Evolutionary conservation across 768 basidiomycete species (phyloP), one percentile per base, ranked within the genome.

Genomic region (Termitomyces sp.): DNA sequence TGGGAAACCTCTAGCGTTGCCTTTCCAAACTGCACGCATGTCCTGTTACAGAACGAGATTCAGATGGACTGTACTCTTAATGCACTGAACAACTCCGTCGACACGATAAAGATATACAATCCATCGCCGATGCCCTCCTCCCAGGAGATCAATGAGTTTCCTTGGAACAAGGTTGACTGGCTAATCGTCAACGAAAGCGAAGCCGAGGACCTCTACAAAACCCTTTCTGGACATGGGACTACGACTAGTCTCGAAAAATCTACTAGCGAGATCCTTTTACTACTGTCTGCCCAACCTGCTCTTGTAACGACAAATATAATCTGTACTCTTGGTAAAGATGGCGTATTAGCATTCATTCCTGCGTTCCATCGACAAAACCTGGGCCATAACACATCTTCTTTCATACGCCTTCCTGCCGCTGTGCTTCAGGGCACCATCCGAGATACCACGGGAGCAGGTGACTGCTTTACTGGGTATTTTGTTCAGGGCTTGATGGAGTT

Each of bases 401-500:
- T 69, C 8, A 61, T 79, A 19, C 70, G 74, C 56, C 59, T 81
- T n/a, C 81, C 80, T 1, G 82, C 82, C 5, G 76, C 76, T 2
- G 66, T 65, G 44, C 65, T 84, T 14, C 57, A 70, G 35, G 78
- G 73, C 4, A 60, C 66, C 0, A 69, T 73, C 5, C 63, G 68
- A 16, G 83, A 86, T 62, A 84, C 83, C 3, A 86, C 84, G 0
- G 84, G 84, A 10, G 84, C 84, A 1, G 84, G 84, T 0, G 84
- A 86, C 60, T 84, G 82, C 57, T 85, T 84, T 63, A 76, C 82
- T 0, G 84, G 84, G 12, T 86, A 82, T 61, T 74, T 85, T 59
- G 78, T 84, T 14, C 71, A 75, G 12, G 81, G 79, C 0, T 67
- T 86, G 40, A 83, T 85, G 83, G 66, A 71, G 37, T 63, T 69